Percentiles rank a stretch among this genome's conserved stretches.
phyloP scores from a whole-genome alignment of 345 rosid genomes.

The Carallia pectinifolia region DNA sequence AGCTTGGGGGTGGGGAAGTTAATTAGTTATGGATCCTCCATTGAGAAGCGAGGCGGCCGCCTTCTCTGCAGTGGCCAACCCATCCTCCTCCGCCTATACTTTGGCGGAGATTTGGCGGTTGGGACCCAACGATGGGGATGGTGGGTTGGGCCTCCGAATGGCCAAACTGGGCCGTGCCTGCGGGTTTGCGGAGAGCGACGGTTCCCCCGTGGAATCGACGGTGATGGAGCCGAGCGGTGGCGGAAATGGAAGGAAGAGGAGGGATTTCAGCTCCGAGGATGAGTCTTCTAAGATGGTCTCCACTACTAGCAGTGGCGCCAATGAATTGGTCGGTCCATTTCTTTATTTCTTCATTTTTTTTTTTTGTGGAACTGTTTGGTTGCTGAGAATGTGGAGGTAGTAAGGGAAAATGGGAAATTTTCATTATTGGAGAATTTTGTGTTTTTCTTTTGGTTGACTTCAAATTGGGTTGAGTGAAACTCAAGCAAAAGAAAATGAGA shows the following conservation, averaged over 20 bases:
- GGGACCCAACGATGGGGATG: constrained; percentile 10
- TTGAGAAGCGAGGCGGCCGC: constrained; percentile 51
- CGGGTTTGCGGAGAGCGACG: constrained; percentile 38
- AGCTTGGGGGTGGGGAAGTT: too few species aligned
- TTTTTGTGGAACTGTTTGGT: too few species aligned
- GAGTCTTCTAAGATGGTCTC: constrained; percentile 76
- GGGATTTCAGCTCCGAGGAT: constrained; percentile 70
- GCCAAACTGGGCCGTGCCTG: constrained; percentile 30
- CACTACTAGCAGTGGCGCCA: constrained; percentile 62
- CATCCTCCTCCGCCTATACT: constrained; percentile 58
- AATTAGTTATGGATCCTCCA: constrained; percentile 69
- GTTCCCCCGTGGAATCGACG: constrained; percentile 71
- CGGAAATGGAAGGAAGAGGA: constrained; percentile 50
- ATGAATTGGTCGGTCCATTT: constrained; percentile 58
- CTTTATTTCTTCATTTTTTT: neutral
- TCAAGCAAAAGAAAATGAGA: too few species aligned
- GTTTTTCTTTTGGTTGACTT: neutral
- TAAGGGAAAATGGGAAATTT: neutral
- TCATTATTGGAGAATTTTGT: neutral
- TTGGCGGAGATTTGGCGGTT: constrained; percentile 35
- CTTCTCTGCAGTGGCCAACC: constrained; percentile 77
- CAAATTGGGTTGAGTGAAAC: neutral
- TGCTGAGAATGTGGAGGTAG: neutral
- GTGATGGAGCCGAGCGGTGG: constrained; percentile 76
- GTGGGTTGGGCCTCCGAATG: constrained; percentile 57